Conservation (phyloP, 768 basidiomycete genomes). For the Collybia sp. region DNA sequence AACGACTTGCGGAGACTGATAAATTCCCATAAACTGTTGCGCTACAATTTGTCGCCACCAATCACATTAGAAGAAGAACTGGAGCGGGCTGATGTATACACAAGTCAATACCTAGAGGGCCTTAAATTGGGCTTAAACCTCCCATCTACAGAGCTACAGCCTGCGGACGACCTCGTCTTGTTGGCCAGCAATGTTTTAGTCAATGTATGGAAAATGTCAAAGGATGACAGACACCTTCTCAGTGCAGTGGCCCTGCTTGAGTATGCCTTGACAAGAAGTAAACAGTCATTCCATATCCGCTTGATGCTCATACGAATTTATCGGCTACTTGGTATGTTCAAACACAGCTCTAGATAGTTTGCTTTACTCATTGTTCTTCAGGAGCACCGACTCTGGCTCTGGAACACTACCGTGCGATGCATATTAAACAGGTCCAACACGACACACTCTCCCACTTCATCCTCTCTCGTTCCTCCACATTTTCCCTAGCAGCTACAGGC, state of each 20-base stretch:
- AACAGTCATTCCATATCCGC: constrained; percentile 74
- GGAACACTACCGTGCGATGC: constrained; percentile 75
- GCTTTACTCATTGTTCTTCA: constrained; percentile 20
- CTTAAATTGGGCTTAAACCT: constrained; percentile 64
- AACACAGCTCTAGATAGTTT: not conserved
- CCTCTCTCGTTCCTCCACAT: constrained; percentile 72
- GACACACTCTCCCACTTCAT: constrained; percentile 87
- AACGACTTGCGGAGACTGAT: constrained; percentile 62
- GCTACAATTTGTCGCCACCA: constrained; percentile 46
- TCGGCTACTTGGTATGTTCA: constrained; percentile 63
- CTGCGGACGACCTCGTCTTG: constrained; percentile 80
- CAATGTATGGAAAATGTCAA: constrained; percentile 53
- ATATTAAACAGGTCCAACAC: constrained; percentile 81
- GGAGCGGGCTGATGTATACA: constrained; percentile 44
- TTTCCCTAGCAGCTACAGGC: constrained; percentile 71
- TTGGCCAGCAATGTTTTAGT: constrained; percentile 68
- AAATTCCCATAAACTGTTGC: constrained; percentile 72
- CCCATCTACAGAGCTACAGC: constrained; percentile 76
- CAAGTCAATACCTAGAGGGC: constrained; percentile 59
- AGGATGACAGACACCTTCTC: constrained; percentile 54
- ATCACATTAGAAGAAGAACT: constrained; percentile 55
- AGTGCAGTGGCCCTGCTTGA: constrained; percentile 66
- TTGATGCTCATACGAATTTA: constrained; percentile 78
- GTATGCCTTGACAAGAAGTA: constrained; percentile 66
- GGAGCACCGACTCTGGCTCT: constrained; percentile 70